Base-by-base conservation (phyloP, 73 alveolate species). In the Symbiodinium pilosum region DNA sequence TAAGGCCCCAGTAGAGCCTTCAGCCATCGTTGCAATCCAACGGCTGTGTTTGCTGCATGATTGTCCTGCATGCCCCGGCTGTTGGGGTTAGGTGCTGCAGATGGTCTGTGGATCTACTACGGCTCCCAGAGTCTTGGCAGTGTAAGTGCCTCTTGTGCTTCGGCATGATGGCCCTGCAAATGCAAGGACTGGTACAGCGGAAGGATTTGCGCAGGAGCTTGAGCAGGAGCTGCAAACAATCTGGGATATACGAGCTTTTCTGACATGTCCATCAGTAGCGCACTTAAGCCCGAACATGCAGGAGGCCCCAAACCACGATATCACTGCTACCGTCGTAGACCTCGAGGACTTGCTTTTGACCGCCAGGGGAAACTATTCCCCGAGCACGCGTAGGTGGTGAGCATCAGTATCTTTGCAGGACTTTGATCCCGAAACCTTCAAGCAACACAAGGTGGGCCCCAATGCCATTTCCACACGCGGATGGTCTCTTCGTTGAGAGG, bases 61-160 rank as follows among this genome's bases (percentile, higher is more conserved):
- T n/a, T n/a, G n/a, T n/a, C n/a, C n/a, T n/a, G n/a, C n/a, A n/a
- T n/a, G n/a, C n/a, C n/a, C n/a, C n/a, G n/a, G n/a, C n/a, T n/a
- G n/a, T n/a, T n/a, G n/a, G n/a, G n/a, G n/a, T 47, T 6, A 64
- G 81, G 81, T n/a, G 34, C 81, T 64, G 81, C 81, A 3, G 81
- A 64, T 5, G 98, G 83, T 83, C 69, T 92, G 40, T 92, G 98
- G 98, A 92, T 92, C 64, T 92, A 92, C 92, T 92, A 43, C 41
- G 98, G 98, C 83, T 92, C 98, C 16, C 98, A 92, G 81, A 64
- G 4, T 9, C 81, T 64, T 4, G 41, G 81, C 30, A 9, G n/a
- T n/a, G n/a, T n/a, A n/a, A n/a, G n/a, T n/a, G n/a, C n/a, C n/a
- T n/a, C n/a, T n/a, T n/a, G n/a, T n/a, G n/a, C n/a, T n/a, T n/a